Evolutionary conservation across 768 basidiomycete species (phyloP).

Genomic region (Inosperma sp.): DNA sequence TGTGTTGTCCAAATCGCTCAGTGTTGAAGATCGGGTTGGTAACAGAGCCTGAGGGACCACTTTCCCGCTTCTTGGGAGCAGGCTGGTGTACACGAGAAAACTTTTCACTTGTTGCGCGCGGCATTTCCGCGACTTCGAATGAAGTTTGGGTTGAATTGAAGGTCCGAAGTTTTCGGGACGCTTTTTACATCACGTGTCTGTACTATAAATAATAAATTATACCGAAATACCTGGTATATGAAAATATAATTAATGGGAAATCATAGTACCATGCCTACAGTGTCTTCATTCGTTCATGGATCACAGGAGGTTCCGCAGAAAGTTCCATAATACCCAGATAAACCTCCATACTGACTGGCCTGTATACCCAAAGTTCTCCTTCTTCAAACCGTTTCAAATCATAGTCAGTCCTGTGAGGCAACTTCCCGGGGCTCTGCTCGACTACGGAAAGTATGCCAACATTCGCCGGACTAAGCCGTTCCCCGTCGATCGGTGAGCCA

Average conservation of each 20-base stretch:
- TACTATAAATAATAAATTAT: too few relatives aligned
- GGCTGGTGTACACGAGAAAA: constrained; percentile 68
- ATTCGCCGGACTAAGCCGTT: constrained; percentile 33
- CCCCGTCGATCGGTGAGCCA: constrained; percentile 30
- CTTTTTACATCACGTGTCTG: too few relatives aligned
- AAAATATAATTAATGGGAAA: too few relatives aligned
- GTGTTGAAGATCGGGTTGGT: constrained; percentile 95
- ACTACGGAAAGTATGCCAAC: constrained; percentile 45
- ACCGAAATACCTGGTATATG: too few relatives aligned
- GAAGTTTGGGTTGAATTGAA: too few relatives aligned
- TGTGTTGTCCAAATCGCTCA: constrained; percentile 94
- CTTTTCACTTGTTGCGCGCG: constrained; percentile 71
- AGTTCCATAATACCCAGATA: constrained; percentile 29
- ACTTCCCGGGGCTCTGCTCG: constrained; percentile 45
- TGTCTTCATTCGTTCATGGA: constrained; percentile 11
- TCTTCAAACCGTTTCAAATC: constrained; percentile 40
- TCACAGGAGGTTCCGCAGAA: constrained; percentile 20
- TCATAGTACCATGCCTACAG: constrained; percentile 8
- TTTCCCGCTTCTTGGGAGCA: constrained; percentile 47
- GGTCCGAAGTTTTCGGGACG: too few relatives aligned
- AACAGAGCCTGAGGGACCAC: constrained; percentile 40
- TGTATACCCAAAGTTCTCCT: constrained; percentile 56
- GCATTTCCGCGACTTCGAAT: constrained; percentile 51
- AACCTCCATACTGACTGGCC: constrained; percentile 42
- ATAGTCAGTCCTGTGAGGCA: constrained; percentile 39